Evolutionary conservation across 768 basidiomycete genomes (phyloP), one percentile per base, ranked within the genome.

Genomic region (Antrodiella citrinella): DNA sequence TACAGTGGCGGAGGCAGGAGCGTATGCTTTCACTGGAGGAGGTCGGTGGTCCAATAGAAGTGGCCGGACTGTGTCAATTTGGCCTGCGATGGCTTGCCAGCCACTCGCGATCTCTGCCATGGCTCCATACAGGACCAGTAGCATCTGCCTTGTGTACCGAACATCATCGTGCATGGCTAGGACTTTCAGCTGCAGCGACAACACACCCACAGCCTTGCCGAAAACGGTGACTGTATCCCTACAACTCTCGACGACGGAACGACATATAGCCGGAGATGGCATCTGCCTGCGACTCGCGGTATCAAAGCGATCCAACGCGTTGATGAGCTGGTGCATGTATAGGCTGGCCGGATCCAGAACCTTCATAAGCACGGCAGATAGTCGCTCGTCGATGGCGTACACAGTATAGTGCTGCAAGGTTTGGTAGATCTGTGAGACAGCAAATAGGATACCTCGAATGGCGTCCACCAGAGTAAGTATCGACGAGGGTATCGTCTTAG

Each of bases 381-480:
- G 73, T 19, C 89, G 80, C 47, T 94, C 90, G 60, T 92, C 84
- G 53, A 84, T 79, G 24, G 86, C 85, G 54, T 87, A 86, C 19
- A 84, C 75, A 26, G 85, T 84, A 66, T 93, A 95, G 58, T 94
- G 89, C 47, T 89, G 83, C 40, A 99, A 70, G 0, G 90, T 82
- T 57, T 92, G 82, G 62, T 95, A 87, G 40, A 97, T 79, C 67
- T 97, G 94, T 39, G 89, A 90, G 54, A 92, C 74, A 2, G 91
- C 86, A 62, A 96, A 98, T 35, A 97, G 76, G 50, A 98, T 83
- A 20, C 89, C 92, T 22, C 96, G 84, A 43, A 91, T 84, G n/a
- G 86, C 84, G 59, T 98, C 92, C 41, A 92, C 76, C 40, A 95
- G 72, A 38, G 72, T 73, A 19, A 82, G 67, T 5, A 98, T 71